Percentiles rank a stretch among this genome's conserved stretches.
phyloP scores from a whole-genome alignment of 306 rosid genomes.

The Purshia tridentata region DNA sequence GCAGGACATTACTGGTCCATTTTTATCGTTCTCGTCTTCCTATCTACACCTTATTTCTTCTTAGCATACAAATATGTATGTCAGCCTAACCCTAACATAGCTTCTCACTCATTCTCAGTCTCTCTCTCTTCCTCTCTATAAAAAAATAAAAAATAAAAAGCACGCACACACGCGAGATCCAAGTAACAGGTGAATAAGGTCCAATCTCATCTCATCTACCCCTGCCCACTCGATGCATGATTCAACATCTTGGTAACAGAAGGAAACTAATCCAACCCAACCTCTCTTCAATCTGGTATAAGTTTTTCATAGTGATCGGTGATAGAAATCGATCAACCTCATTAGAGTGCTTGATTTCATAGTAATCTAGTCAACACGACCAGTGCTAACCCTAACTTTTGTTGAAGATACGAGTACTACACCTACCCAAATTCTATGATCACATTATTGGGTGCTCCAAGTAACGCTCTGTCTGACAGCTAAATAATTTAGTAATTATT shows the following conservation, averaged over 20 bases:
- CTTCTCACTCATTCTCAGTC: too few species aligned
- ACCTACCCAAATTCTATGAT: conserved; percentile 16
- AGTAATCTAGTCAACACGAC: background rate
- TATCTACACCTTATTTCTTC: background rate
- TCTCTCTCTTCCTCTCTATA: too few species aligned
- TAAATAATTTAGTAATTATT: background rate
- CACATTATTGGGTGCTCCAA: conserved; percentile 5
- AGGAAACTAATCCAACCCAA: background rate
- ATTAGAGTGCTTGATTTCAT: background rate
- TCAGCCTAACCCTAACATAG: background rate
- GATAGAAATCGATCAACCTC: background rate
- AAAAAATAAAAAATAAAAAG: background rate
- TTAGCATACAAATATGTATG: background rate
- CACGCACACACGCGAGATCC: too few species aligned
- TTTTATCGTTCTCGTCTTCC: background rate
- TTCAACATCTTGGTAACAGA: background rate
- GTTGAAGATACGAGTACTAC: background rate
- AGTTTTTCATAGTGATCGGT: background rate
- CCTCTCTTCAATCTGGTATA: conserved; percentile 1
- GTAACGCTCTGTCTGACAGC: background rate
- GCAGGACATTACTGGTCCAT: background rate
- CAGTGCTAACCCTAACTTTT: background rate
- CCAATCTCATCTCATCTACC: background rate
- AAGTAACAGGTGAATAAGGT: too few species aligned
- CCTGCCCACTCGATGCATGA: background rate